These are phyloP conservation scores for Avena eriantha DNA, from an alignment of 176 grass and related monocot genomes.

Conservation along the genomic window DNA sequence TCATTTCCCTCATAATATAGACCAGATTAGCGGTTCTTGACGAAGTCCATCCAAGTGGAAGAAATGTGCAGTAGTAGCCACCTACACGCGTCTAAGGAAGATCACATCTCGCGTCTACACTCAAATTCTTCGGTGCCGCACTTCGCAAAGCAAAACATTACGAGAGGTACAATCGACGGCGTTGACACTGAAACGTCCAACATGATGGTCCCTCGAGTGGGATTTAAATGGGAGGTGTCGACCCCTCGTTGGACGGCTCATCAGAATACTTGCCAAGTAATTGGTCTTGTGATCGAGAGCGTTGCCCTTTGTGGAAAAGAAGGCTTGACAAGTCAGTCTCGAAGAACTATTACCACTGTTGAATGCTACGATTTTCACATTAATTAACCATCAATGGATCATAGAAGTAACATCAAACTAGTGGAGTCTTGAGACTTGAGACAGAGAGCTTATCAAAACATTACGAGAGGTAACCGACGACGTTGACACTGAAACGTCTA, in stretches of 20 bases:
- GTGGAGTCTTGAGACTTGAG: neutral
- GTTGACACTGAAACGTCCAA: neutral
- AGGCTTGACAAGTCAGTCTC: neutral
- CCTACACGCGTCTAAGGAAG: constrained; percentile 1
- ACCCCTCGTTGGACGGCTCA: neutral
- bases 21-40: neutral
- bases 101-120: neutral
- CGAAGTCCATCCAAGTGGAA: neutral
- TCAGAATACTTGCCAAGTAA: neutral
- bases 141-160: neutral
- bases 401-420: neutral
- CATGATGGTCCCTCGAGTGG: neutral
- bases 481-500: neutral
- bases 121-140: neutral
- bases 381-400: neutral
- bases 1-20: neutral
- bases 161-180: neutral
- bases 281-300: neutral
- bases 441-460: neutral
- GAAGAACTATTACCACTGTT: neutral
- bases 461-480: neutral
- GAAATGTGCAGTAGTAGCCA: neutral
- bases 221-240: neutral
- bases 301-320: neutral
- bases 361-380: neutral